Evolutionary conservation across 768 basidiomycete species (phyloP), one percentile per base, ranked within the genome.

Genomic region (Lentinus tigrinus): DNA sequence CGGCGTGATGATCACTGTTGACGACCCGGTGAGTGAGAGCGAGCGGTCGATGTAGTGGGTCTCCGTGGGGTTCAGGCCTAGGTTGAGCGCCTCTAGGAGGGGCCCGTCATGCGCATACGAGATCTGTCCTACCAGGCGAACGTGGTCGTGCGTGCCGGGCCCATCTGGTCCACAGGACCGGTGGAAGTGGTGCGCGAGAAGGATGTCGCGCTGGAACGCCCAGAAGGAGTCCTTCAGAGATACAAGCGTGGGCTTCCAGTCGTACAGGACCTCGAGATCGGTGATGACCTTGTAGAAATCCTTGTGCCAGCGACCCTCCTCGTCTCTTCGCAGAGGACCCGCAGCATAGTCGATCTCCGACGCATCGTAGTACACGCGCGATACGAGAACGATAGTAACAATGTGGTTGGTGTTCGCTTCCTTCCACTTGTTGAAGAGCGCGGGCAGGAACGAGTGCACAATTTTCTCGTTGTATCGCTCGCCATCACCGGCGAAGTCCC

Each of bases 251-350:
- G 88, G 82, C 61, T 88, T 88, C 93, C 95, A 96, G 66, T 95
- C 92, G 57, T 84, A 77, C 43, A 93, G 80, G 47, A 93, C 85
- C 67, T 98, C 94, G 31, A 96, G 77, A 68, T 98, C 96, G 4
- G 93, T 91, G 67, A 95, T 91, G 64, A 98, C 88, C 72, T 96
- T 95, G 82, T 86, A 98, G 66, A 95, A 96, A 69, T 97, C 97
- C 72, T 97, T 96, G 75, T 95, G 94, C 85, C 86, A 93, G 31
- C 77, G 75, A 10, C 86, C 88, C 46, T 86, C 79, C 54, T 92
- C 91, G 65, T 94, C 88, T 51, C 79, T 75, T 14, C 85, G 80
- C 47, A 98, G 75, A 6, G 91, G 91, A 1, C 93, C 92, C 2
- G 90, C 89, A 2, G 93, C 93, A 62, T 90, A 90, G 60, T 84